Evolutionary conservation across 305 asterid species (phyloP).

Genomic region (Solanum aculeatissimum): DNA sequence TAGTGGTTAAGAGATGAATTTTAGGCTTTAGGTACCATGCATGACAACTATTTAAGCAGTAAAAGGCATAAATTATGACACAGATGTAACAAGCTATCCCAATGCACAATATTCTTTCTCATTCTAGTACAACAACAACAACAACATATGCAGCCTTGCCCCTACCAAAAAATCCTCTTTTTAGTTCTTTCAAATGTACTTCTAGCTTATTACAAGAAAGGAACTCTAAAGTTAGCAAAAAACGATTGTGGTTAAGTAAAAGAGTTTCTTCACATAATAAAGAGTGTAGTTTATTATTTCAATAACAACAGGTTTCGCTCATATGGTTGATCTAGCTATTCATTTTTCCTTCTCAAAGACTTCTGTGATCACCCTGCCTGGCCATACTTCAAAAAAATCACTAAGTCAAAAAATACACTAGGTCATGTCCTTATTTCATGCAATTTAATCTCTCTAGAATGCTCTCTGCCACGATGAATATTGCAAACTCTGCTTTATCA

Average conservation of each 20-base stretch:
- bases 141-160: neutral
- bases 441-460: neutral
- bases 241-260: neutral
- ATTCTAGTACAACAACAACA: neutral
- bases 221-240: neutral
- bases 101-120: neutral
- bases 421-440: neutral
- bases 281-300: neutral
- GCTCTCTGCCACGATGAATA: neutral
- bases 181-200: neutral
- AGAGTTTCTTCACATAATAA: neutral
- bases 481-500: neutral
- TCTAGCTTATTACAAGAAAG: neutral
- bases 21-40: neutral
- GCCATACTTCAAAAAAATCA: neutral
- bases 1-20: neutral
- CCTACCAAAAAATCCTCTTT: neutral
- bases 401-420: neutral
- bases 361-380: neutral
- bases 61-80: neutral
- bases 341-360: neutral
- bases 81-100: neutral
- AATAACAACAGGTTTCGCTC: neutral
- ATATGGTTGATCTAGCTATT: neutral
- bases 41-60: neutral